Conservation (phyloP, 2,329 filamentous ascomycete genomes). For the Penicillium decumbens region DNA sequence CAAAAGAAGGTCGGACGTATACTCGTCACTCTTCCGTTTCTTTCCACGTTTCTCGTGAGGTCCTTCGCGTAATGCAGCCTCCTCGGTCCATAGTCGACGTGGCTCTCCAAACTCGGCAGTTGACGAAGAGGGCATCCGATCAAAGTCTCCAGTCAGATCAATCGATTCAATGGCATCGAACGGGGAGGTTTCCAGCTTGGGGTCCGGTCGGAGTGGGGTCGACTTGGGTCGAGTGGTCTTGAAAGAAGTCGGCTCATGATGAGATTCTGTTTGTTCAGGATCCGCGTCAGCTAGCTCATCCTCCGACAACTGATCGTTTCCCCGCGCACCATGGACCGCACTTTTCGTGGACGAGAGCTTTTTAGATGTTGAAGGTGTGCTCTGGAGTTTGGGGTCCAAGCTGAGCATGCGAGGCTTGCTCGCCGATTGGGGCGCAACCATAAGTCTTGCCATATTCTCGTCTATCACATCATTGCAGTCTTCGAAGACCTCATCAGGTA, state of each 20-base stretch:
- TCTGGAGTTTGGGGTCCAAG: constrained; percentile 18
- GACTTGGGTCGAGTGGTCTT: constrained; percentile 12
- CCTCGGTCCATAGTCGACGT: constrained; percentile 43
- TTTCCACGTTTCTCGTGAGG: constrained; percentile 40
- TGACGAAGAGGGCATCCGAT: constrained; percentile 36
- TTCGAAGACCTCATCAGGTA: constrained; percentile 20
- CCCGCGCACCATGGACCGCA: constrained; percentile 26
- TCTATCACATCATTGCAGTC: constrained; percentile 26
- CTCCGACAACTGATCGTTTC: not conserved
- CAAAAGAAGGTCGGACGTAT: constrained; percentile 36
- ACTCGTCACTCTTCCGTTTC: constrained; percentile 50
- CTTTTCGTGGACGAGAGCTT: constrained; percentile 10
- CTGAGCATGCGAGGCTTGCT: constrained; percentile 41
- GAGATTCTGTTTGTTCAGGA: constrained; percentile 8
- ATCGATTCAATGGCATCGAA: constrained; percentile 42
- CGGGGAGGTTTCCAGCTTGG: constrained; percentile 15
- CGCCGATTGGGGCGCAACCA: constrained; percentile 39
- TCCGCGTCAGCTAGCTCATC: not conserved
- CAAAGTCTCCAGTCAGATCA: constrained; percentile 42
- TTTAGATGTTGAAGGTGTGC: constrained; percentile 21
- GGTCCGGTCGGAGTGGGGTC: constrained; percentile 21
- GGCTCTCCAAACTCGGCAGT: constrained; percentile 41
- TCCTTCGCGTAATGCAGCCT: constrained; percentile 37
- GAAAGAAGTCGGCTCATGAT: constrained; percentile 16
- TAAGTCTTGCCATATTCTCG: constrained; percentile 43